Evolutionary conservation across 352 stramenopile genomes (phyloP), one percentile per base, ranked within the genome.

Genomic region (Pythium phragmiticola): DNA sequence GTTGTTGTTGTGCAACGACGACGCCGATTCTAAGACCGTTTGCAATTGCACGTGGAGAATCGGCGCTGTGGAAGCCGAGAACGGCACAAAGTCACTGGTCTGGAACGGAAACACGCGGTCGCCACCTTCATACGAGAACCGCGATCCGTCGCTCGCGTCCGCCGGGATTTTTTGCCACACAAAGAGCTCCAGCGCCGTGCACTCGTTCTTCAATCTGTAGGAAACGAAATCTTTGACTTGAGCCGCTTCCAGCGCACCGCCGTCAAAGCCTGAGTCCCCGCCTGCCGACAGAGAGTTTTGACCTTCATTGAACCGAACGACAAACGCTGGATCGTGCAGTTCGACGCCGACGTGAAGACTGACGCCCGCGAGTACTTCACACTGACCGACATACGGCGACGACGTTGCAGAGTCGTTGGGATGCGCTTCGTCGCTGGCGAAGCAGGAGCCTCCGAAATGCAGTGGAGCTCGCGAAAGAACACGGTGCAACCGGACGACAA

Each of bases 121-220:
- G 16, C 79, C 76, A 26, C 83, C 83, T 74, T 90, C 84, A 55
- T 79, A 94, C 7, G 48, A 50, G 26, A 49, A 66, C 6, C 42
- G 23, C 5, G 46, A 37, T 0, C 74, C 79, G 26, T 58, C 76
- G 17, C 72, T 80, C 19, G 72, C 76, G 49, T 90, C 79, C 36
- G 73, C 80, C 26, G 78, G 70, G 28, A 87, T 90, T 59, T 91
- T 90, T 51, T 94, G 86, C 86, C 86, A 94, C 30, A 94, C 77
- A 37, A 93, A 65, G 5, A 93, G 67, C 39, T 87, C 80, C 26
- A 91, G 73, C 17, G 83, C 82, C 41, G 76, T 90, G 57, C 86
- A 94, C 58, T 92, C 86, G 56, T 94, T 94, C 57, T 91, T 89
- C 45, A 94, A 79, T 48, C 82, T 88, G 63, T 77, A 93, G 13